Base-by-base conservation (phyloP, 108 stramenopile species). In the Fistulifera solaris region DNA sequence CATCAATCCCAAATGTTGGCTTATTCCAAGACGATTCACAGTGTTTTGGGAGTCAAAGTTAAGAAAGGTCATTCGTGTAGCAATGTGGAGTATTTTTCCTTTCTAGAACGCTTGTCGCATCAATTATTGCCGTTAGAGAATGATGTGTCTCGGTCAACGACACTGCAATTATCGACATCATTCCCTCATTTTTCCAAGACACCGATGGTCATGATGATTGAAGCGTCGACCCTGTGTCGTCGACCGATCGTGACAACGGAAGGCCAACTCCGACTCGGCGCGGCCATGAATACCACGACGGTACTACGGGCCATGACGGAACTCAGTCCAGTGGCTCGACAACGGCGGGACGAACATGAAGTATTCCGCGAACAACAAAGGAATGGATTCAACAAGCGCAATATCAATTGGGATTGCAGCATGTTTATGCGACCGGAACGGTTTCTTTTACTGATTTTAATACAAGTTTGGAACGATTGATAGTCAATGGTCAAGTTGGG, bases 11-110 rank as follows among this genome's bases (percentile, higher is more conserved):
- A 49, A 27, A 42, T 80, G 42, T 40, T 38, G 38, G 50, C 66
- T 48, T 70, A 69, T 42, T 44, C 58, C 12, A 40, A 62, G 1
- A 18, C 65, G 15, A 55, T 81, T 8, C 79, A 85, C 56, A 47
- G 70, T 27, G 61, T 48, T 10, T 49, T 84, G 19, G 66, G 59
- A 17, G 42, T 75, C 6, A 59, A 52, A 56, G 45, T 82, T 0
- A 54, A 65, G 22, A 86, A 85, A 56, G 89, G 89, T 2, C 56
- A 71, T 45, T 71, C 85, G 14, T 86, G 85, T 53, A 61, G 68
- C 1, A 66, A 73, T 13, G 17, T 47, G 26, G 85, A 86, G 16
- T 90, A 85, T 48, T 72, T 73, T 57, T 21, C 49, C 39, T 82
- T 76, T 50, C 48, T 90, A 14, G 45, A 69, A 43, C 52, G 58